phyloP scores from a whole-genome alignment of 2,329 filamentous ascomycete species.

The Monosporascus sp. region DNA sequence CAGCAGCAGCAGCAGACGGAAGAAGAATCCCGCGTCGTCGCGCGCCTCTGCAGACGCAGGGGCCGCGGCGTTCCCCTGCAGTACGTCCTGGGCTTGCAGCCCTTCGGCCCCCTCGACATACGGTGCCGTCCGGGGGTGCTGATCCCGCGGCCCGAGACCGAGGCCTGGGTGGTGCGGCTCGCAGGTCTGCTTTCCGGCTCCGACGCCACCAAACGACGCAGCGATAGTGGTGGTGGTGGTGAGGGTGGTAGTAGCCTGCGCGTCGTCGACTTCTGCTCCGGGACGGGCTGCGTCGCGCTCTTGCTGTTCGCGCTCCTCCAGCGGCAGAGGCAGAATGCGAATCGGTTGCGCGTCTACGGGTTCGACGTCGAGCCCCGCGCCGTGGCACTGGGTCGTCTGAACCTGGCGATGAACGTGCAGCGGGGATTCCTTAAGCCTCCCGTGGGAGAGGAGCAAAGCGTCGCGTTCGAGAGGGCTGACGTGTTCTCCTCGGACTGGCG shows the following conservation, averaged over 20 bases:
- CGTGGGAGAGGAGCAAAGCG: constrained; percentile 21
- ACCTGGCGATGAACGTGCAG: constrained; percentile 50
- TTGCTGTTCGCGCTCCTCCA: constrained; percentile 62
- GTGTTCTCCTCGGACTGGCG: constrained; percentile 42
- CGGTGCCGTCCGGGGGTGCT: constrained; percentile 71
- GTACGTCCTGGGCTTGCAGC: constrained; percentile 83
- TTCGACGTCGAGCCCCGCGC: constrained; percentile 69
- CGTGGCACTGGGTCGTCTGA: constrained; percentile 59
- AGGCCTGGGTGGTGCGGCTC: constrained; percentile 59
- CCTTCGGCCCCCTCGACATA: constrained; percentile 80
- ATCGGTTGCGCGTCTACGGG: constrained; percentile 48
- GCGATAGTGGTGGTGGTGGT: constrained; percentile 7
- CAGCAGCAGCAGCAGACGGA: neutral
- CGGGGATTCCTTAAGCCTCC: constrained; percentile 11
- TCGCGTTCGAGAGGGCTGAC: constrained; percentile 45
- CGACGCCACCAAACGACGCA: neutral
- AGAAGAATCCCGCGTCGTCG: constrained; percentile 17
- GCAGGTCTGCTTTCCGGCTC: constrained; percentile 36
- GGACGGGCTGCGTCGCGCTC: constrained; percentile 84
- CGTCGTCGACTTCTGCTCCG: constrained; percentile 83
- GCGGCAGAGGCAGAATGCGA: constrained; percentile 23
- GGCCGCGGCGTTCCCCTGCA: constrained; percentile 72
- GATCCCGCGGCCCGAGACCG: constrained; percentile 78
- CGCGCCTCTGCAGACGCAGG: constrained; percentile 43
- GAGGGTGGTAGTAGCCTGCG: constrained; percentile 35